A percentile compares a stretch with the other conserved stretches of the same genome.
These are phyloP conservation scores for Taphrina deformans DNA, from an alignment of 1,139 yeast genomes.

Conservation along the genomic window DNA sequence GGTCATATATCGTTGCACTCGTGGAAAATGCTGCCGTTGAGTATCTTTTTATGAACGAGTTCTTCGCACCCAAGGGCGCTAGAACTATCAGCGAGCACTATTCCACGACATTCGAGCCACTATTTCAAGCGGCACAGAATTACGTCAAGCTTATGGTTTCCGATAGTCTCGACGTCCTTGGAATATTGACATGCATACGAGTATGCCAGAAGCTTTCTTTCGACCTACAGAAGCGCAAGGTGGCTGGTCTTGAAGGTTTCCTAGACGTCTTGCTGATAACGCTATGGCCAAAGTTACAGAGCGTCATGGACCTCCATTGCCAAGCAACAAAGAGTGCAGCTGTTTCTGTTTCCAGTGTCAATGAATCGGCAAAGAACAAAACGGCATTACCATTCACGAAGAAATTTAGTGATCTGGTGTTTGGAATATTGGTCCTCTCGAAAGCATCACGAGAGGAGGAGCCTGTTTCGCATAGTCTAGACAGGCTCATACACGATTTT, in stretches of 20 bases:
- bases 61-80: conserved; percentile 52
- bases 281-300: conserved; percentile 86
- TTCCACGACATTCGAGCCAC: conserved; percentile 53
- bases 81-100: conserved; percentile 51
- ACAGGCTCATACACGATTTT: conserved; percentile 71
- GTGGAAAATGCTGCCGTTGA: conserved; percentile 78
- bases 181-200: conserved; percentile 74
- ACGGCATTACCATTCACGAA: conserved; percentile 70
- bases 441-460: conserved; percentile 51
- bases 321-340: conserved; percentile 39
- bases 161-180: conserved; percentile 70
- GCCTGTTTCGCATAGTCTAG: conserved; percentile 69
- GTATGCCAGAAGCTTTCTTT: conserved; percentile 64
- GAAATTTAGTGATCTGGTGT: conserved; percentile 72
- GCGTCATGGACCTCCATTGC: conserved; percentile 64
- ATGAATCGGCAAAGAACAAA: conserved; percentile 39
- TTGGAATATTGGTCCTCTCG: conserved; percentile 64
- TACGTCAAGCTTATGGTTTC: conserved; percentile 55
- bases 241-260: conserved; percentile 75
- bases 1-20: conserved; percentile 71
- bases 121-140: conserved; percentile 57
- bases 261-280: conserved; percentile 60
- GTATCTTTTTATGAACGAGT: conserved; percentile 68
- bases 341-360: conserved; percentile 19
- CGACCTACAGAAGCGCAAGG: conserved; percentile 61